A percentile compares a stretch with the other conserved stretches of the same genome.
phyloP scores from a whole-genome alignment of 768 basidiomycete genomes.

The Lyophyllum shimeji region DNA sequence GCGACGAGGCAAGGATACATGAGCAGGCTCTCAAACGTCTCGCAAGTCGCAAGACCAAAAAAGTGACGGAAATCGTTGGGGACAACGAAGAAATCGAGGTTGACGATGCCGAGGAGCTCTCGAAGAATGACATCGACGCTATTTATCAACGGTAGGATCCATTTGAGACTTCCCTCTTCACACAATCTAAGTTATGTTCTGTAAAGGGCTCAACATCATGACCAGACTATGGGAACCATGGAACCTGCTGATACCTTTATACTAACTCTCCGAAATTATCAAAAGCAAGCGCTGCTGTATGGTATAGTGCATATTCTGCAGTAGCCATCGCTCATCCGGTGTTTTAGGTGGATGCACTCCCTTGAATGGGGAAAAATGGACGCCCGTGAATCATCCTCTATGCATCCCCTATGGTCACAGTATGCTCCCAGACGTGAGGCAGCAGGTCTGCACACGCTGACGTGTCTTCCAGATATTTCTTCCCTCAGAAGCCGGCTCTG shows the following conservation, averaged over 20 bases:
- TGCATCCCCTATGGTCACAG: slow-evolving; percentile 97
- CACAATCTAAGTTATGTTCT: not conserved
- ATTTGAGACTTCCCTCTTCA: not conserved
- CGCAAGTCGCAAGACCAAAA: slow-evolving; percentile 38
- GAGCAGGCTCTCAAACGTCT: slow-evolving; percentile 42
- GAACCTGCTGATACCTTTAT: slow-evolving; percentile 78
- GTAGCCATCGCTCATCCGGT: not conserved
- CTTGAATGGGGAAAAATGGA: slow-evolving; percentile 75
- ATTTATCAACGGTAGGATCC: slow-evolving; percentile 77
- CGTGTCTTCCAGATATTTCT: slow-evolving; percentile 57
- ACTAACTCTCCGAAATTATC: slow-evolving; percentile 78
- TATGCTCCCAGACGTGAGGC: slow-evolving; percentile 27
- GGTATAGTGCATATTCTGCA: slow-evolving; percentile 18
- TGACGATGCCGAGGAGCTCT: slow-evolving; percentile 80
- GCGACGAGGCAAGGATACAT: slow-evolving; percentile 32
- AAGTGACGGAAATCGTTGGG: slow-evolving; percentile 68
- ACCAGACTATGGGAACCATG: slow-evolving; percentile 75
- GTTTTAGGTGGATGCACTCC: slow-evolving; percentile 83
- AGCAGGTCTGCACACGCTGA: slow-evolving; percentile 3
- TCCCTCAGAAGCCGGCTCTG: slow-evolving; percentile 56
- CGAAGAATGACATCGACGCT: slow-evolving; percentile 74
- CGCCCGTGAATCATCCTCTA: slow-evolving; percentile 65
- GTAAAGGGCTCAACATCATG: slow-evolving; percentile 79
- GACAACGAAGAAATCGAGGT: slow-evolving; percentile 83
- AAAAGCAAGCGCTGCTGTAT: slow-evolving; percentile 87